Conservation (phyloP, 306 rosid species). For the Argentina anserina region DNA sequence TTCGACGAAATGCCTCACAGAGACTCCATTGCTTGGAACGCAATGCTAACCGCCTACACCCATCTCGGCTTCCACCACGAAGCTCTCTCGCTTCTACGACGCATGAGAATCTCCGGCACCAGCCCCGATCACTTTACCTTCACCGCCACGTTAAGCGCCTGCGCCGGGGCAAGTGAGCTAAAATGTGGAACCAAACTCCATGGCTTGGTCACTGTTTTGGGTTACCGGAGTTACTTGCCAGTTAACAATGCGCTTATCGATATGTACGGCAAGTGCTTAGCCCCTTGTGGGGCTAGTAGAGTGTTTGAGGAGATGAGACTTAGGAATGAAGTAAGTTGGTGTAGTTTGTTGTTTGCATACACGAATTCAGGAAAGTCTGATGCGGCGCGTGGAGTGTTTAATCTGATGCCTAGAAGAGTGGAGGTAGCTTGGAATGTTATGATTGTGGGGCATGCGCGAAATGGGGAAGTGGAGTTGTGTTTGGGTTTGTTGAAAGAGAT, state of each 20-base stretch:
- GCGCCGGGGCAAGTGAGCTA: constrained; percentile 41
- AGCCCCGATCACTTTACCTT: constrained; percentile 56
- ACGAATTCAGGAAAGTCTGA: constrained; percentile 40
- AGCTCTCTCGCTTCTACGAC: constrained; percentile 42
- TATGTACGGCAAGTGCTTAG: constrained; percentile 74
- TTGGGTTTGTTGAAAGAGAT: constrained; percentile 54
- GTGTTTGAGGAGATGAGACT: constrained; percentile 56
- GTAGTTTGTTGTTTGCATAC: constrained; percentile 66
- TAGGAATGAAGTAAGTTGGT: constrained; percentile 65
- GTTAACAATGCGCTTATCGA: constrained; percentile 58
- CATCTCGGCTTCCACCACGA: constrained; percentile 49
- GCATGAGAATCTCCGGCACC: constrained; percentile 44
- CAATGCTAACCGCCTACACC: constrained; percentile 63
- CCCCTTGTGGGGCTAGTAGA: constrained; percentile 47
- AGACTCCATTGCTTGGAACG: constrained; percentile 72
- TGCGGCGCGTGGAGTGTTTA: constrained; percentile 43
- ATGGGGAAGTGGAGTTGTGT: constrained; percentile 53
- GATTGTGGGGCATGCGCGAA: constrained; percentile 49
- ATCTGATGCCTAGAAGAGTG: constrained; percentile 54
- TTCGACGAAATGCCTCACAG: constrained; percentile 61
- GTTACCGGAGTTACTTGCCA: constrained; percentile 49
- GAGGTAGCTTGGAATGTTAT: constrained; percentile 71
- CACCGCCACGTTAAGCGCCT: constrained; percentile 54
- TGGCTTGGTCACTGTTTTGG: constrained; percentile 45
- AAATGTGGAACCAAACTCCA: constrained; percentile 46